These are phyloP conservation scores for Polytrichum formosum DNA, from an alignment of 225 moss, liverwort and hornwort species.

Conservation along the genomic window DNA sequence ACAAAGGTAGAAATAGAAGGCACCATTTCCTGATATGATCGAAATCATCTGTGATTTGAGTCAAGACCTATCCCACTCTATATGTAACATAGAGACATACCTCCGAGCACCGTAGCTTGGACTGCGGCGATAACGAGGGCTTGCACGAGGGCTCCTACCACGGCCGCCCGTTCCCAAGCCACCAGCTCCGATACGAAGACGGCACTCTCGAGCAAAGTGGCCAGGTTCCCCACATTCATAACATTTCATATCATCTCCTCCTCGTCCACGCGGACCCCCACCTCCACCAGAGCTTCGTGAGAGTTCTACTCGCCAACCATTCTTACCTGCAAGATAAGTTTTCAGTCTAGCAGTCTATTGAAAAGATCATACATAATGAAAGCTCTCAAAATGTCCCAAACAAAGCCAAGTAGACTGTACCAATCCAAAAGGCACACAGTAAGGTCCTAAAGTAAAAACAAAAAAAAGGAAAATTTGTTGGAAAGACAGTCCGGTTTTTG, in stretches of 20 bases:
- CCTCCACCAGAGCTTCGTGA: conserved; percentile 99
- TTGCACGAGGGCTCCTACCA: conserved; percentile 85
- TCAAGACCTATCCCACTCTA: too few relatives aligned
- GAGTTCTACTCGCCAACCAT: conserved; percentile 98
- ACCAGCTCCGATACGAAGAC: conserved; percentile 93
- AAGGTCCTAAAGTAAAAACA: neutral
- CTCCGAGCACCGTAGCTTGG: conserved; percentile 91
- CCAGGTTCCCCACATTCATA: conserved; percentile 99
- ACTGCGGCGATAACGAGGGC: conserved; percentile 96
- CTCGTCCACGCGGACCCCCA: conserved; percentile 93
- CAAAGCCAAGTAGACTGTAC: too few relatives aligned
- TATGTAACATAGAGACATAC: conserved; percentile 21
- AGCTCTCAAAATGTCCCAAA: too few relatives aligned
- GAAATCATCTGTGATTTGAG: neutral
- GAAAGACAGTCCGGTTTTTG: too few relatives aligned
- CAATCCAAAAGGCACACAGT: too few relatives aligned
- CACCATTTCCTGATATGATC: neutral
- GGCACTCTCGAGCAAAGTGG: conserved; percentile 96
- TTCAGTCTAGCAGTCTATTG: too few relatives aligned
- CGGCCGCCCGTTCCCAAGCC: conserved; percentile 95
- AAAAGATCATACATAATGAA: too few relatives aligned
- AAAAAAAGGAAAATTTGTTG: neutral
- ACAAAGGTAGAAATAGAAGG: neutral
- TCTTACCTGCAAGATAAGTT: conserved; percentile 64
- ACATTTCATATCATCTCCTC: conserved; percentile 99